Evolutionary conservation across 192 early-diverging fungal genomes (phyloP).

Genomic region (Mortierella claussenii): DNA sequence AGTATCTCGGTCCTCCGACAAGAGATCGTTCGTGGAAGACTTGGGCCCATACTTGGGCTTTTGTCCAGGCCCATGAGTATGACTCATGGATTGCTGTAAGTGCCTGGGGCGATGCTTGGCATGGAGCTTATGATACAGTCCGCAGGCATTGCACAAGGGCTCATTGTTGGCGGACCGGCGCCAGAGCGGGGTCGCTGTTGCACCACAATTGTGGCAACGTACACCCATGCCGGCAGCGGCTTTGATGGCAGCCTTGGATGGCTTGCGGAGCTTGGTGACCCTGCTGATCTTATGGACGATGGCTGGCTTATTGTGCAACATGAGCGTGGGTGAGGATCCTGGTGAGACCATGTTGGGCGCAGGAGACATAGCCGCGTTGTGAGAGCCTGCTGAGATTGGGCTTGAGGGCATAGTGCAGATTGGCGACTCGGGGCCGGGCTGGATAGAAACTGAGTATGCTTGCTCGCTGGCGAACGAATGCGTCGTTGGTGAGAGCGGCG

Average conservation of each 20-base stretch:
- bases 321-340: background rate
- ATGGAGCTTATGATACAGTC: constrained; percentile 73
- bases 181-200: constrained; percentile 94
- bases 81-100: constrained; percentile 32
- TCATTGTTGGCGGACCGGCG: constrained; percentile 87
- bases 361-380: background rate
- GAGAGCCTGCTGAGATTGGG: background rate
- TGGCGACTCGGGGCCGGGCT: background rate
- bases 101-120: constrained; percentile 50
- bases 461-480: background rate
- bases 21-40: background rate
- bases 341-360: background rate
- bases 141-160: constrained; percentile 96
- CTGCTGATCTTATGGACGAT: constrained; percentile 1
- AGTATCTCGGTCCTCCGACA: constrained; percentile 3
- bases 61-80: constrained; percentile 11
- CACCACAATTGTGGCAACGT: constrained; percentile 76
- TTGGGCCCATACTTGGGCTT: constrained; percentile 16
- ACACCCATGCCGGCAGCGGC: constrained; percentile 49
- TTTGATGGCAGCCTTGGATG: constrained; percentile 52
- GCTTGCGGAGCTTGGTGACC: constrained; percentile 42
- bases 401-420: background rate
- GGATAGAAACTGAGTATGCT: background rate
- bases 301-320: background rate
- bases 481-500: constrained; percentile 14